These are phyloP conservation scores for Globisporangium perplexum DNA, from an alignment of 352 stramenopile genomes.

Conservation along the genomic window DNA sequence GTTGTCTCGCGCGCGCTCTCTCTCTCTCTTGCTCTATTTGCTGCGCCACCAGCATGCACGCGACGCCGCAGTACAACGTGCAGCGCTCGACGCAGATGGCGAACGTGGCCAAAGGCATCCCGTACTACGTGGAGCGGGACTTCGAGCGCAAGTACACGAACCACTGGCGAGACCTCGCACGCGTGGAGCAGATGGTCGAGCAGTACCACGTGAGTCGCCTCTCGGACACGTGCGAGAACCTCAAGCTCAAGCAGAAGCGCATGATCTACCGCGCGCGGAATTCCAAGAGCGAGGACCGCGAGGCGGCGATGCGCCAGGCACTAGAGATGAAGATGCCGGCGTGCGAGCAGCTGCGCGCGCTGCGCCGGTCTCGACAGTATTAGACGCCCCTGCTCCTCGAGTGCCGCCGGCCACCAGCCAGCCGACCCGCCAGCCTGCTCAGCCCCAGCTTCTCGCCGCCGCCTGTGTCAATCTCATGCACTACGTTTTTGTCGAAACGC, in stretches of 20 bases:
- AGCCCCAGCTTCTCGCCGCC: too few species aligned
- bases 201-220: conserved; percentile 69
- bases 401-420: too few species aligned
- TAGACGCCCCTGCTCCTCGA: too few species aligned
- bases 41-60: conserved; percentile 43
- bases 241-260: conserved; percentile 81
- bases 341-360: conserved; percentile 68
- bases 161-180: conserved; percentile 77
- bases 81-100: conserved; percentile 73
- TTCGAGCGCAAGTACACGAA: conserved; percentile 86
- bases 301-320: conserved; percentile 69
- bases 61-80: conserved; percentile 70
- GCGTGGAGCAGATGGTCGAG: conserved; percentile 85
- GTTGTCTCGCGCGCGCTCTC: too few species aligned
- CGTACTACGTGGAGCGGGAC: conserved; percentile 83
- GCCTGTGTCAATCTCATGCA: too few species aligned
- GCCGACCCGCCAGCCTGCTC: too few species aligned
- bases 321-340: conserved; percentile 82
- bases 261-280: conserved; percentile 85
- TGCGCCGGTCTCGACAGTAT: conserved; percentile 63
- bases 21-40: background rate
- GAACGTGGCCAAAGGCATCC: conserved; percentile 80
- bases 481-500: too few species aligned
- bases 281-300: conserved; percentile 65
- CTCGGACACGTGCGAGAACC: conserved; percentile 72